A percentile compares a stretch with the other conserved stretches of the same genome.
Conservation (phyloP, 129 eudicot genomes). For the Silybum marianum region DNA sequence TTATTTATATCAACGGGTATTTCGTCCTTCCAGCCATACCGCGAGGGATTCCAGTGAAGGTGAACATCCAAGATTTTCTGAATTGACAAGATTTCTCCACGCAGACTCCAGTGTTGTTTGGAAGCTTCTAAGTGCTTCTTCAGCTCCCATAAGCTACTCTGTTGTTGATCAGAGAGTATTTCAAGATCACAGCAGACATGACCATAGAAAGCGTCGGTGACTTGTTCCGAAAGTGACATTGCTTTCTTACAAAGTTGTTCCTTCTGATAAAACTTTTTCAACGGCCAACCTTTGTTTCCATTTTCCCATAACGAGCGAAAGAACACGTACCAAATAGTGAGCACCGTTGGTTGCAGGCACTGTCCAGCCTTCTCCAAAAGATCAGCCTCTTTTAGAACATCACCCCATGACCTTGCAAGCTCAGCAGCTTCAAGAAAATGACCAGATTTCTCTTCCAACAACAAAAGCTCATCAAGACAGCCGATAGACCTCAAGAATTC, state of each 20-base stretch:
- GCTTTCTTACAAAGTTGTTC: constrained; percentile 49
- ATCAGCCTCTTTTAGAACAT: constrained; percentile 61
- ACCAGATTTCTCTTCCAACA: constrained; percentile 68
- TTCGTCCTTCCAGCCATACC: constrained; percentile 54
- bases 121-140: constrained; percentile 25
- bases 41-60: constrained; percentile 7
- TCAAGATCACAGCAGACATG: constrained; percentile 39
- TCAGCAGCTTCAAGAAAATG: constrained; percentile 65
- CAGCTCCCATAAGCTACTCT: constrained; percentile 37
- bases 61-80: constrained; percentile 46
- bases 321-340: constrained; percentile 35
- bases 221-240: constrained; percentile 38
- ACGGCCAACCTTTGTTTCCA: constrained; percentile 56
- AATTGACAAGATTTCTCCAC: constrained; percentile 34
- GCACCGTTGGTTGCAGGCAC: constrained; percentile 26
- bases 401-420: constrained; percentile 55
- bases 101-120: constrained; percentile 3
- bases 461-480: constrained; percentile 61
- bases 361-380: constrained; percentile 52
- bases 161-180: constrained; percentile 37
- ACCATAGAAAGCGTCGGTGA: constrained; percentile 17
- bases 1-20: constrained; percentile 13
- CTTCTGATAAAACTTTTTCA: constrained; percentile 43
- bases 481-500: constrained; percentile 46
- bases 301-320: constrained; percentile 41